phyloP scores from a whole-genome alignment of 2,329 filamentous ascomycete species.

The Colletotrichum lupini region DNA sequence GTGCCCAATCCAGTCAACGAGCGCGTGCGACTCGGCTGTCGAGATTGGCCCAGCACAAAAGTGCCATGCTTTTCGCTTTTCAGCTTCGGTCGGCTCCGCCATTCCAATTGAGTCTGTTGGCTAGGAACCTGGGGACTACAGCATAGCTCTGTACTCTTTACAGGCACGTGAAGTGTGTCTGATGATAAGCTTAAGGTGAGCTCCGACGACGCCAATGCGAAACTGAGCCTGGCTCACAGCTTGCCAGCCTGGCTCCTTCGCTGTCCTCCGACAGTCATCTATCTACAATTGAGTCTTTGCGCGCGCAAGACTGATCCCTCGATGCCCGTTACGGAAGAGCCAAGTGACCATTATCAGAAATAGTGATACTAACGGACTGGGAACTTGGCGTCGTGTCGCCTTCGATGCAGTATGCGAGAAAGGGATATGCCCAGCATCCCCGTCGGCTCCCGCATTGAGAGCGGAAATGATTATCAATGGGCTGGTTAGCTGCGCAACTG shows the following conservation, averaged over 20 bases:
- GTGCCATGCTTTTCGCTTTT: conserved; percentile 16
- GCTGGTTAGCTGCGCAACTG: neutral
- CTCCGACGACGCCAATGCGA: conserved; percentile 1
- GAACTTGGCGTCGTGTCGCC: neutral
- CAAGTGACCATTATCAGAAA: neutral
- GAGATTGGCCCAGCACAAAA: conserved; percentile 21
- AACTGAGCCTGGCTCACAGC: neutral
- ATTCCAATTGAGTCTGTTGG: conserved; percentile 7
- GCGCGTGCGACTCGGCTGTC: conserved; percentile 19
- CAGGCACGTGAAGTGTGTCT: conserved; percentile 12
- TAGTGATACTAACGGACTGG: neutral
- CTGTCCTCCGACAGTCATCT: conserved; percentile 17
- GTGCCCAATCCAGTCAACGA: conserved; percentile 31
- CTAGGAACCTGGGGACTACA: neutral
- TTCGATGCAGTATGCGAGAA: neutral
- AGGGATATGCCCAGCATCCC: neutral
- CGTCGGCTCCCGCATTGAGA: neutral
- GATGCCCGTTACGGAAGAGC: neutral
- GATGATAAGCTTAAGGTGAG: conserved; percentile 25
- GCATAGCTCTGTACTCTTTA: neutral
- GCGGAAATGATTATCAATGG: neutral
- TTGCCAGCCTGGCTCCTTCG: neutral
- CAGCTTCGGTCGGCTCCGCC: conserved; percentile 35
- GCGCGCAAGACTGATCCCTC: neutral
- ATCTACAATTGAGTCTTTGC: neutral